A percentile compares a stretch with the other conserved stretches of the same genome.
phyloP scores from a whole-genome alignment of 75 land plant genomes.

The Gnetum montanum region DNA sequence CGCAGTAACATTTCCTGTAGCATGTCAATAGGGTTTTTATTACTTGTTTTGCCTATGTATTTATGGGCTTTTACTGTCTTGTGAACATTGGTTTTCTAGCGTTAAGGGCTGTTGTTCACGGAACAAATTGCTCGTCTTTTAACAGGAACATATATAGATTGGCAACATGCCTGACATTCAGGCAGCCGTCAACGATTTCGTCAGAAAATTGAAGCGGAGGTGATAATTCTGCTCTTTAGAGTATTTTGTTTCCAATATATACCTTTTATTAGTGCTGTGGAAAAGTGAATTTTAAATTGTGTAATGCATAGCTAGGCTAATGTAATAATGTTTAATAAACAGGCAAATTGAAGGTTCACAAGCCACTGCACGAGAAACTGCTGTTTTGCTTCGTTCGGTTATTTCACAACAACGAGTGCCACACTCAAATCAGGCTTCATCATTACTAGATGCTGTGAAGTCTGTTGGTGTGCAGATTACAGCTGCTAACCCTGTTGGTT shows the following conservation, averaged over 20 bases:
- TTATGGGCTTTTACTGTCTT: too few relatives aligned
- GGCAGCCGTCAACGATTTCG: constrained; percentile 65
- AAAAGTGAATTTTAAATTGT: not conserved
- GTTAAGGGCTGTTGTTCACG: too few relatives aligned
- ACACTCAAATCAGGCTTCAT: constrained; percentile 60
- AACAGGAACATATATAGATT: too few relatives aligned
- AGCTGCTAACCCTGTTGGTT: constrained; percentile 94
- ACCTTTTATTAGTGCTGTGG: not conserved
- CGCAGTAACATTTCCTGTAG: too few relatives aligned
- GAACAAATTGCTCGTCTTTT: too few relatives aligned
- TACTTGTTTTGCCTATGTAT: too few relatives aligned
- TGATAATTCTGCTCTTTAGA: constrained; percentile 10
- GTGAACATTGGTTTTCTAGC: too few relatives aligned
- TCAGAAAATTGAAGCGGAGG: constrained; percentile 76
- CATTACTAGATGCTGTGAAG: constrained; percentile 81
- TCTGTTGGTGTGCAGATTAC: constrained; percentile 76
- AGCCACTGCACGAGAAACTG: constrained; percentile 71
- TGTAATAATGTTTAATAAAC: constrained; percentile 4
- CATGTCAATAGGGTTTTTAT: too few relatives aligned
- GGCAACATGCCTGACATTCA: constrained; percentile 77
- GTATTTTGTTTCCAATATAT: not conserved
- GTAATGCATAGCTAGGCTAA: constrained; percentile 2
- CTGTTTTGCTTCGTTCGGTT: constrained; percentile 73
- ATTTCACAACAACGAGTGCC: constrained; percentile 78
- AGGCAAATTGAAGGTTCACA: constrained; percentile 95